Evolutionary conservation across 805 yeast genomes (phyloP), one percentile per base, ranked within the genome.

Genomic region (Candida gorgasii): DNA sequence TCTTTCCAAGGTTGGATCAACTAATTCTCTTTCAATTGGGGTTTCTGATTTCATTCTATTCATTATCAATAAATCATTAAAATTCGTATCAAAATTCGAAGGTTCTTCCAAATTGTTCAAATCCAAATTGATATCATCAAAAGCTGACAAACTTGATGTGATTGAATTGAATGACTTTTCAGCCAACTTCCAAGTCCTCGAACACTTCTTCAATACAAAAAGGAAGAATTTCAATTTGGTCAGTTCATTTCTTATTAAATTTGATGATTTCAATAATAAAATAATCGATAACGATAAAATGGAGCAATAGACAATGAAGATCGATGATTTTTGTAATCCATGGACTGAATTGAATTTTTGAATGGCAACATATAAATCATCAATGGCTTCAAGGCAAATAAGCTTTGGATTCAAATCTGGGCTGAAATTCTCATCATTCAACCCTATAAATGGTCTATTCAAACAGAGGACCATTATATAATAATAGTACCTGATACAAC

Each of bases 391-490:
- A 3, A 58, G 40, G 42, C 78, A 70, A 6, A 72, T 61, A 13
- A 38, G 44, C 13, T 59, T 53, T 0, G 76, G 75, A 12, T 16
- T 23, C 23, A 40, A 35, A 31, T 41, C 20, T 7, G 20, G 5
- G 20, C 17, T 11, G 29, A 63, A 57, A 19, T 51, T 49, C 14
- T 51, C 51, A 20, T 50, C 53, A 15, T 51, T 54, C 12, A 69
- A 52, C 3, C 77, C 80, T 30, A 79, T 71, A 50, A 80, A 80
- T 2, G 84, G 85, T 31, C 82, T 65, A 52, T 80, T 80, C 40
- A 80, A 68, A 43, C 85, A 79, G n/a, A 81, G 61, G 13, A 76
- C 58, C 1, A 79, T 72, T 34, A 81, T 72, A 52, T 80, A 81
- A 55, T 80, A 81, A 51, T 77, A 78, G 51, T 76, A 79, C 52